Base-by-base conservation (phyloP, 2,329 filamentous ascomycete genomes). In the Fusarium sp. region DNA sequence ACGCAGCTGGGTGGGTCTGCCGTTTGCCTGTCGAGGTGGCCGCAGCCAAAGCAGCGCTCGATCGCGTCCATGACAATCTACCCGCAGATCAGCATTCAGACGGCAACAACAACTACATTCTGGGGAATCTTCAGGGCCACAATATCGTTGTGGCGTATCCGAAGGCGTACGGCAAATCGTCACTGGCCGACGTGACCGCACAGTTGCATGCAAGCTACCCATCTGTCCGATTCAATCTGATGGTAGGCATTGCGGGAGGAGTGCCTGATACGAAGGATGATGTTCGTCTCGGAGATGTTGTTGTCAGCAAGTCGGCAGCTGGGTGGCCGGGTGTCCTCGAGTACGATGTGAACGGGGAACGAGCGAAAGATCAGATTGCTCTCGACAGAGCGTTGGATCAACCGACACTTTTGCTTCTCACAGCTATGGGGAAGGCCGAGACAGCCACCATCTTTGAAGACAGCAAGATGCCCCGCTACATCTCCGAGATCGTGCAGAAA, bases 101-200 rank as follows among this genome's bases (percentile, higher is more conserved):
- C 54, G 54, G 39, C 54, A 39, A 37, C 20, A 58, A 58, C 20
- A 39, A 39, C 54, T 58, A 33, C 54, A 58, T 58, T 27, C 54
- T 58, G 13, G 54, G 54, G 54, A 58, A 20, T 37, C 33, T 58
- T 58, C 54, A 58, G 24, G 33, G 33, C 20, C 31, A 58, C 54
- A 58, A 58, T 39, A 33, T 58, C 54, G 54, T 58, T 58, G 54
- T 58, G 54, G 54, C 54, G n/a, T 58, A 58, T 58, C 54, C 54
- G n/a, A 58, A 58, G 54, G 54, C 10, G 8, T 39, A 14, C 16
- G 54, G 54, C 24, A 58, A 58, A 58, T 27, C 54, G 20, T 58
- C 54, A 20, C 9, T 58, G 33, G 54, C 33, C 54, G 54, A 58
- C 54, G 54, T 58, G 54, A 22, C 57, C 18, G 29, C 14, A 41